These are phyloP conservation scores for Phytophthora rubi DNA, from an alignment of 352 stramenopile species.

Conservation along the genomic window DNA sequence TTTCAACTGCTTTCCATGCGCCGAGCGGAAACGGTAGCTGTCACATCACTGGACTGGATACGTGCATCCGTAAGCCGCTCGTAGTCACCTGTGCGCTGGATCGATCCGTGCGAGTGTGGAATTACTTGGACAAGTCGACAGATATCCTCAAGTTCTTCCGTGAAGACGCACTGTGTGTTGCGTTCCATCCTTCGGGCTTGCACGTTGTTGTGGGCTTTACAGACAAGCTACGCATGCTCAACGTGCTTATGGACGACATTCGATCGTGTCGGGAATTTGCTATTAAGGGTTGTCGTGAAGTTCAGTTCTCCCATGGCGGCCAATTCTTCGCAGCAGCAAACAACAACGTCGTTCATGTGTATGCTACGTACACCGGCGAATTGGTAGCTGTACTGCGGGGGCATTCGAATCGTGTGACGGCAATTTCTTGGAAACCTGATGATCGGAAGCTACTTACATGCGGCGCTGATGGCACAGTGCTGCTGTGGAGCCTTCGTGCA, in stretches of 20 bases:
- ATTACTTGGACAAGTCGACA: slow-evolving; percentile 92
- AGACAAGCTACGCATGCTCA: slow-evolving; percentile 94
- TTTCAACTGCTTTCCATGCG: slow-evolving; percentile 90
- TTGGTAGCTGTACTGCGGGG: slow-evolving; percentile 73
- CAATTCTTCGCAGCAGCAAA: slow-evolving; percentile 92
- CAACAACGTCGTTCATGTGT: slow-evolving; percentile 90
- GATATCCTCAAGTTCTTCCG: slow-evolving; percentile 93
- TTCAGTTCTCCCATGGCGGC: slow-evolving; percentile 90
- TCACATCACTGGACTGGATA: slow-evolving; percentile 93
- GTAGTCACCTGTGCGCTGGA: slow-evolving; percentile 92
- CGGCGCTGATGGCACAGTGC: slow-evolving; percentile 76
- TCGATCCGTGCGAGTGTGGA: slow-evolving; percentile 93
- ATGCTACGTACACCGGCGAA: slow-evolving; percentile 83
- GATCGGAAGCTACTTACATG: slow-evolving; percentile 80
- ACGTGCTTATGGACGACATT: slow-evolving; percentile 96
- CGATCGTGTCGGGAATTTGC: slow-evolving; percentile 90
- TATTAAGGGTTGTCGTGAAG: slow-evolving; percentile 93
- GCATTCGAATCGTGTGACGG: slow-evolving; percentile 85
- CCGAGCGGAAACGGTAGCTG: slow-evolving; percentile 61
- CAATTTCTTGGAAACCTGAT: slow-evolving; percentile 80
- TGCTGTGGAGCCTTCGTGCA: slow-evolving; percentile 79
- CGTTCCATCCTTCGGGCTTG: slow-evolving; percentile 92
- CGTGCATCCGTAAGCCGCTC: slow-evolving; percentile 92
- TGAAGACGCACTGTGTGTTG: slow-evolving; percentile 88
- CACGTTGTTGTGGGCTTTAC: slow-evolving; percentile 92